Percentiles rank a stretch among this genome's conserved stretches.
phyloP scores from a whole-genome alignment of 1,139 yeast genomes.

The Debaryomycetaceae sp. region DNA sequence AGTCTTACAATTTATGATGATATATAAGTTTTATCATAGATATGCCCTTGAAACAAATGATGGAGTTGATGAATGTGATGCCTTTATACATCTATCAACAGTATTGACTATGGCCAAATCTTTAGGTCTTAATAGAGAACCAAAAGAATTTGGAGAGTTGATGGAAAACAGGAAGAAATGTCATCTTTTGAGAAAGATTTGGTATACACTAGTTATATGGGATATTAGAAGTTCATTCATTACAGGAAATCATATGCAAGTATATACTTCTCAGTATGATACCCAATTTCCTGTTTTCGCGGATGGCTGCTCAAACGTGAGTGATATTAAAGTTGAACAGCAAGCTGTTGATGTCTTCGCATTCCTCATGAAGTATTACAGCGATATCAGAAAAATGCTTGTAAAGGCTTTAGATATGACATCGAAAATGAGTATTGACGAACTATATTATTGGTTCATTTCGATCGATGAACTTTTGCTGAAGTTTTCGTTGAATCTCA shows the following conservation, averaged over 20 bases:
- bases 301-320: neutral
- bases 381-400: neutral
- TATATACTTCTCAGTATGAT: neutral
- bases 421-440: neutral
- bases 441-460: no score
- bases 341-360: neutral
- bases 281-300: neutral
- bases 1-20: slow-evolving; percentile 1
- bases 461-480: neutral
- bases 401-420: neutral
- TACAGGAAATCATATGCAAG: neutral
- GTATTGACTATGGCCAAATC: neutral
- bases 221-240: neutral
- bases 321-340: neutral
- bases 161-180: neutral
- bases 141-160: neutral
- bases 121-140: slow-evolving; percentile 1
- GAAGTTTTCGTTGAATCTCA: neutral
- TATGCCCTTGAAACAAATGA: slow-evolving; percentile 1
- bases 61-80: slow-evolving; percentile 1
- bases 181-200: neutral
- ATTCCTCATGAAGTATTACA: neutral
- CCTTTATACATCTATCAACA: neutral
- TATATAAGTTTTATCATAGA: slow-evolving; percentile 1
- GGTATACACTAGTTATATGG: slow-evolving; percentile 1